phyloP scores from a whole-genome alignment of 129 eudicot genomes.

The Centrapalus pauciflorus region DNA sequence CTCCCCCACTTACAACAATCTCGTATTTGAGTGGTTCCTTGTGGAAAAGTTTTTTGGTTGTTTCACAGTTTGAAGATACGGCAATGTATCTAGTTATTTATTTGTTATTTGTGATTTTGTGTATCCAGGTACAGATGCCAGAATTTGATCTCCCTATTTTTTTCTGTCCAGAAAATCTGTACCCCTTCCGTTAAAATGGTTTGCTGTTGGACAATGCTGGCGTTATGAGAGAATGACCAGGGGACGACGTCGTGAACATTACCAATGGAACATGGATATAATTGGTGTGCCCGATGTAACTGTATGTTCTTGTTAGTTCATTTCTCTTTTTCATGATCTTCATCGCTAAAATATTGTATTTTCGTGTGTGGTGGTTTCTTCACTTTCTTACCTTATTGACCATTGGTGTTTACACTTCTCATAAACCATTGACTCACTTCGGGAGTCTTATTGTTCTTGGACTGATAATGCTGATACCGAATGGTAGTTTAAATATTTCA shows the following conservation, averaged over 20 bases:
- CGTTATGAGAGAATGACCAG: conserved; percentile 97
- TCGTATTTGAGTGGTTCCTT: not conserved
- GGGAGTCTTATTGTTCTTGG: not conserved
- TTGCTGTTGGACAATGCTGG: conserved; percentile 99
- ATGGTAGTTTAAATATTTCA: not conserved
- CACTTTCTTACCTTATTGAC: not conserved
- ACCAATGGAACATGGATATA: conserved; percentile 99
- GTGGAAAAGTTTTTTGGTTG: not conserved
- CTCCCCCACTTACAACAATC: not conserved
- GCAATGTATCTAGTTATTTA: conserved; percentile 25
- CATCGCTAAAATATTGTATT: not conserved
- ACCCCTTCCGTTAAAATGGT: conserved; percentile 94
- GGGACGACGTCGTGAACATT: conserved; percentile 97
- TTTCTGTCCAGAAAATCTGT: conserved; percentile 92
- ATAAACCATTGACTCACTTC: not conserved
- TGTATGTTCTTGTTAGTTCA: conserved; percentile 41
- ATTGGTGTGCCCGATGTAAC: conserved; percentile 85
- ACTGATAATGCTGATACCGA: not conserved
- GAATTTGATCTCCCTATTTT: conserved; percentile 70
- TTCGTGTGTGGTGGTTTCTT: not conserved
- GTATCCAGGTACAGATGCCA: conserved; percentile 63
- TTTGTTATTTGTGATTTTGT: conserved; percentile 39
- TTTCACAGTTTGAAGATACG: conserved; percentile 2
- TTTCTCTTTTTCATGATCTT: not conserved
- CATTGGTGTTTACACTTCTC: not conserved